Base-by-base conservation (phyloP, 129 eudicot species). In the Arctium minus region DNA sequence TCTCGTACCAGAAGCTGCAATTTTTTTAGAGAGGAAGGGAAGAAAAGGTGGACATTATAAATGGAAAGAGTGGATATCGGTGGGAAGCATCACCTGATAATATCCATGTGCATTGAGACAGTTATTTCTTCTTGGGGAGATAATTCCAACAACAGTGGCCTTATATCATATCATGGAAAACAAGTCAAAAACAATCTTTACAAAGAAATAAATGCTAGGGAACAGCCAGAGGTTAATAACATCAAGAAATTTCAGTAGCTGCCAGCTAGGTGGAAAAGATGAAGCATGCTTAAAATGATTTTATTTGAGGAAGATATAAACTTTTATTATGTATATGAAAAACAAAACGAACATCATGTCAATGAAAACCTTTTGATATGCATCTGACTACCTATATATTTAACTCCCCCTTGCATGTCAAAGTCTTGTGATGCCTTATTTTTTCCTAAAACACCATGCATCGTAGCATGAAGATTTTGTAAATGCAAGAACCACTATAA, bases 71-170 rank as follows among this genome's bases (percentile, higher is more conserved):
- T 29, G 27, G 6, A 2, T 42, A 75, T 75, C 8, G 13, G 31
- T 12, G 6, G 77, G 65, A 79, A 67, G 62, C 22, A 44, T 75
- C 74, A 95, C 99, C 99, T 91, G 90, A 95, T 86, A 37, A 65
- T 89, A 86, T 95, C 94, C 97, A 95, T 87, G 92, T 95, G 90
- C 97, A 92, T 95, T 13, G 97, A 88, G 83, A 88, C 85, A 0
- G 90, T 88, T 68, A 92, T 84, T 87, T 95, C 99, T 86, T 95
- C 99, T 88, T 91, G 94, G 68, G 97, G 97, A 35, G 94, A 87
- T 86, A 95, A 88, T 72, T 95, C 97, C 85, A 95, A 74, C 72
- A 77, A 75, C 78, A 92, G 53, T 53, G 97, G 92, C 91, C 99
- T 95, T 74, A 85, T 38, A 79, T 79, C 76, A 85, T 37, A 81